Conservation (phyloP, 768 basidiomycete genomes). For the Leccinum ochraceum region DNA sequence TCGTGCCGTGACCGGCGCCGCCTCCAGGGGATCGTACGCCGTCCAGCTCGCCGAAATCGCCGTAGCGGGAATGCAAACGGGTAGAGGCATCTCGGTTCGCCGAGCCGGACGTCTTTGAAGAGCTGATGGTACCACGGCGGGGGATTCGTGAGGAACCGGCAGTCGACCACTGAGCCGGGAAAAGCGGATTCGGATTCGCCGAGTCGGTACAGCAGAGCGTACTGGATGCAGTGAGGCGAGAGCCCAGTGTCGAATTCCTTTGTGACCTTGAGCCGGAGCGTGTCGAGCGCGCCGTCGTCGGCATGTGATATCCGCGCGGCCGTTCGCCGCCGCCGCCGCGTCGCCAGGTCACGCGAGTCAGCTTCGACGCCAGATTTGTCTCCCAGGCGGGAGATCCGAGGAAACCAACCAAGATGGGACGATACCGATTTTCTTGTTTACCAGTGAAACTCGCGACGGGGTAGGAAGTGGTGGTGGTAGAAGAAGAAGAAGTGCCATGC, state of each 20-base stretch:
- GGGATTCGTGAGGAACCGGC: too few species aligned
- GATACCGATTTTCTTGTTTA: constrained; percentile 5
- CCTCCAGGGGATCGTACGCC: background rate
- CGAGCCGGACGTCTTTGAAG: background rate
- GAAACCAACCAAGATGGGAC: constrained; percentile 29
- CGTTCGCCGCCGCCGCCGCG: constrained; percentile 1
- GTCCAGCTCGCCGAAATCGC: constrained; percentile 11
- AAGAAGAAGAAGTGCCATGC: background rate
- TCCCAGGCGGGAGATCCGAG: constrained; percentile 37
- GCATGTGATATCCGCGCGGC: constrained; percentile 8
- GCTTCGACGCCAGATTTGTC: constrained; percentile 18
- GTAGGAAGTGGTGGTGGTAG: background rate
- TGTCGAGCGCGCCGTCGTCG: constrained; percentile 11
- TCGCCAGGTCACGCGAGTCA: constrained; percentile 13
- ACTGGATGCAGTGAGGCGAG: constrained; percentile 12
- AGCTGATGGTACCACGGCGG: background rate
- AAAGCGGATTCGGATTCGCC: constrained; percentile 2
- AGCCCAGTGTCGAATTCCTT: constrained; percentile 1
- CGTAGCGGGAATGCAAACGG: background rate
- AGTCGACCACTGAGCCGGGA: background rate
- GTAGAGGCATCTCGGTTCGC: constrained; percentile 5
- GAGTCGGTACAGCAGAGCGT: background rate
- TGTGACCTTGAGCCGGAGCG: constrained; percentile 1
- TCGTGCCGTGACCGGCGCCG: background rate
- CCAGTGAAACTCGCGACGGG: background rate